Percentiles rank a stretch among this genome's conserved stretches.
phyloP scores from a whole-genome alignment of 768 basidiomycete genomes.

The Fistulinella prunicolor region DNA sequence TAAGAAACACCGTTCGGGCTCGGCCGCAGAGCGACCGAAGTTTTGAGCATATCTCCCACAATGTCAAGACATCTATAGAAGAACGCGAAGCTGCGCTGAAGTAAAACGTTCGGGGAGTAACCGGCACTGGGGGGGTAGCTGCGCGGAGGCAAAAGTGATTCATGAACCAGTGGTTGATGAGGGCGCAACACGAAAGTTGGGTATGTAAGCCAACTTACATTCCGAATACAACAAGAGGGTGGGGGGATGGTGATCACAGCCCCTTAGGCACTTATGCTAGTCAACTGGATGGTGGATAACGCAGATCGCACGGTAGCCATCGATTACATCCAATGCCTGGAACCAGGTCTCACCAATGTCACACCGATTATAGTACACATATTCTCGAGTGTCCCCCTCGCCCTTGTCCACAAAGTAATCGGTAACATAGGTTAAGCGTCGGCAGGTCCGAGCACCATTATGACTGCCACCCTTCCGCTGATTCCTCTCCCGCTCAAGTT shows the following conservation, averaged over 20 bases:
- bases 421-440: background rate
- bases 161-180: conserved; percentile 78
- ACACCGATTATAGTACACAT: too few relatives aligned
- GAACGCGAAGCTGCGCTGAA: too few relatives aligned
- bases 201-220: conserved; percentile 92
- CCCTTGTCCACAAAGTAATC: background rate
- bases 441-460: background rate
- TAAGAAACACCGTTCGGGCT: too few relatives aligned
- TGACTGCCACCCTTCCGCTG: too few relatives aligned
- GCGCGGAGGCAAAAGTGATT: conserved; percentile 41
- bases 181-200: conserved; percentile 49
- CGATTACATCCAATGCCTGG: conserved; percentile 43
- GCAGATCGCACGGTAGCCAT: conserved; percentile 79
- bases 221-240: conserved; percentile 90
- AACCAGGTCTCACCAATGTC: conserved; percentile 20
- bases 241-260: conserved; percentile 59
- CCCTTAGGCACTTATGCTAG: conserved; percentile 37
- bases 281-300: conserved; percentile 48
- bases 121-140: too few relatives aligned
- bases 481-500: background rate
- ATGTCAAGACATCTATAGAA: too few relatives aligned
- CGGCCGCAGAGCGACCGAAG: too few relatives aligned
- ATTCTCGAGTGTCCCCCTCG: too few relatives aligned
- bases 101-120: too few relatives aligned
- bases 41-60: too few relatives aligned